A percentile compares a stretch with the other conserved stretches of the same genome.
Evolutionary conservation across 768 basidiomycete species (phyloP).

Genomic region (Tephrocybe sp.): DNA sequence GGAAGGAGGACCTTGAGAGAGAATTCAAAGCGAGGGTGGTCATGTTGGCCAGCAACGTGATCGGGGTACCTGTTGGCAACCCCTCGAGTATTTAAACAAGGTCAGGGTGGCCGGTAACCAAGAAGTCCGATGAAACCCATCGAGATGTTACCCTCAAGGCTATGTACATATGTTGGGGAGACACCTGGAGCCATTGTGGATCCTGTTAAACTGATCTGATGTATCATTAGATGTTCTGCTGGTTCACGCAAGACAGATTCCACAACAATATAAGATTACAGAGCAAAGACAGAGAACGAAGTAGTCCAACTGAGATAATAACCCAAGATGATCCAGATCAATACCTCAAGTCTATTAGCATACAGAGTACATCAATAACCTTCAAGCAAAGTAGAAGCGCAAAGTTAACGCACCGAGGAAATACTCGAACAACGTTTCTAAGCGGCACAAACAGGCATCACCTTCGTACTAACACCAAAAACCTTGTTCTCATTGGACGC

Average conservation of each 20-base stretch:
- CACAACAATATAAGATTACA: slow-evolving; percentile 5
- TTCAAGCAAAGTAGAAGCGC: background rate
- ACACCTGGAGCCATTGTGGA: too few relatives aligned
- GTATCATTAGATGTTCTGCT: background rate
- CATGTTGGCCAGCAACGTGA: slow-evolving; percentile 29
- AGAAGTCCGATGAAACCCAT: slow-evolving; percentile 2
- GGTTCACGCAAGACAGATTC: background rate
- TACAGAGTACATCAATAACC: too few relatives aligned
- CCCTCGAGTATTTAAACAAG: slow-evolving; percentile 4
- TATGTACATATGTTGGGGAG: too few relatives aligned
- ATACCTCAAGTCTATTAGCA: background rate
- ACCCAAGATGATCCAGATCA: slow-evolving; percentile 3
- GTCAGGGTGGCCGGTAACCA: slow-evolving; percentile 2
- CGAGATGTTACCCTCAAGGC: background rate
- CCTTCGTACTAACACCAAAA: slow-evolving; percentile 8
- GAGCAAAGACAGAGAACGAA: slow-evolving; percentile 2
- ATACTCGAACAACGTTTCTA: slow-evolving; percentile 2
- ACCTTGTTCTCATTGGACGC: slow-evolving; percentile 8
- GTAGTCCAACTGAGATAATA: background rate
- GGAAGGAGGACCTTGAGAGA: slow-evolving; percentile 20
- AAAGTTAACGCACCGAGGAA: slow-evolving; percentile 3
- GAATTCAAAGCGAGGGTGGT: slow-evolving; percentile 15
- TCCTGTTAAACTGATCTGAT: background rate
- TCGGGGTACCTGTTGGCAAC: background rate
- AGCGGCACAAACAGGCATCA: slow-evolving; percentile 6